Evolutionary conservation across 257 asterid genomes (phyloP), one percentile per base, ranked within the genome.

Genomic region (Capsicum pubescens): DNA sequence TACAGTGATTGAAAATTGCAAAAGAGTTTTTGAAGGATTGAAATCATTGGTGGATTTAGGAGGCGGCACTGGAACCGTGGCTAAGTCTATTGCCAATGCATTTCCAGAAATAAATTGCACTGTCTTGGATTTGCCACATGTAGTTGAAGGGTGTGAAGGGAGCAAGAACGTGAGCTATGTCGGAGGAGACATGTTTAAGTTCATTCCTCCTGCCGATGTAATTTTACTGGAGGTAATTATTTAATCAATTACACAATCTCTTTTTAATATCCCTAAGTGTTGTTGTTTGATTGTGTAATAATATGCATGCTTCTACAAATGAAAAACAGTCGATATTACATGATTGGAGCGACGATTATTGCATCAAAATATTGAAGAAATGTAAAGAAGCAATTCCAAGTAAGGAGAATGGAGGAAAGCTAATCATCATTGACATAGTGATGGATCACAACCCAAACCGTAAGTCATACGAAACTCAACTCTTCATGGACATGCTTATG

Each of bases 191-290:
- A 39, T 39, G 44, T 39, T 85, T 13, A 82, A 71, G 68, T 66
- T 11, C 16, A 84, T 87, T 63, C 88, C 90, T 57, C 60, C 76
- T 11, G 88, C 87, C 14, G 81, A 88, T 77, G 86, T 87, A 21
- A 64, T 84, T 26, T 81, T 86, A 26, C 79, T 86, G n/a, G 78
- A 82, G 87, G 86, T 83, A 64, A 48, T 48, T 48, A 48, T 48
- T 48, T 48, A 46, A 46, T 7, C 44, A 39, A 46, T 46, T 46
- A 0, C 50, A 39, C 44, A 39, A 46, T 46, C 50, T 46, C 50
- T 46, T 46, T 46, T 46, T 39, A 48, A 48, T 48, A 48, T 7
- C 11, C 54, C 54, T 48, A 48, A 48, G 54, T 48, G 32, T 10
- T 48, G 11, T 48, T 7, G 54, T 9, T 48, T 48, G 2, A 39